Conservation (phyloP, 2,329 filamentous ascomycete genomes). For the Pyricularia grisea region DNA sequence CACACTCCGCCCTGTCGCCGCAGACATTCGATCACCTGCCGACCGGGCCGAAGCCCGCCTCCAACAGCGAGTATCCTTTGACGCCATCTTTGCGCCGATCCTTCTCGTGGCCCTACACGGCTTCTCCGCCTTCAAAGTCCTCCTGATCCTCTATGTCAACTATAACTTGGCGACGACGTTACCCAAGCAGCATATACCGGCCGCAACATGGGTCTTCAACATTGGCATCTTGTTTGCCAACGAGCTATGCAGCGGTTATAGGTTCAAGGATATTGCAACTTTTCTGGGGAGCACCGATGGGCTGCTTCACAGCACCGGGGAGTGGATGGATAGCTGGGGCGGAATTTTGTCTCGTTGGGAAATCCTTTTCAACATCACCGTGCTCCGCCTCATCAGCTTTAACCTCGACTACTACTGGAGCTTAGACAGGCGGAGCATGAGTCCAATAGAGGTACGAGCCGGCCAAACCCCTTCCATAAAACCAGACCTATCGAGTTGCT, state of each 20-base stretch:
- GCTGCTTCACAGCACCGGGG: constrained; percentile 18
- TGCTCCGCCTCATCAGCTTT: constrained; percentile 88
- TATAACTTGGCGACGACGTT: constrained; percentile 67
- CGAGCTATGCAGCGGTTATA: constrained; percentile 73
- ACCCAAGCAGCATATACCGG: constrained; percentile 61
- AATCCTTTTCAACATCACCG: constrained; percentile 94
- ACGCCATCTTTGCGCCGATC: constrained; percentile 69
- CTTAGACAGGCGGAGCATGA: constrained; percentile 51
- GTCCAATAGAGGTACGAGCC: constrained; percentile 67
- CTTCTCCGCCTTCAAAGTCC: constrained; percentile 72
- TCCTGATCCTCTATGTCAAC: constrained; percentile 72
- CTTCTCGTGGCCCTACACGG: constrained; percentile 78
- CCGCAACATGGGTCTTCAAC: constrained; percentile 83
- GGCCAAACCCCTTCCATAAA: constrained; percentile 6
- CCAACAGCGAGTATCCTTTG: constrained; percentile 68
- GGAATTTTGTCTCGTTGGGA: constrained; percentile 90
- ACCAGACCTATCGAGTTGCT: not conserved
- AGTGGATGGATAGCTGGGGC: constrained; percentile 67
- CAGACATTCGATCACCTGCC: constrained; percentile 18
- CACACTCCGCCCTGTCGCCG: constrained; percentile 29
- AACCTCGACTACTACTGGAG: constrained; percentile 98
- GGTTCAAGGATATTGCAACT: constrained; percentile 51
- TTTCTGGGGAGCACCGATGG: constrained; percentile 23
- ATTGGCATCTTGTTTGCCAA: constrained; percentile 81
- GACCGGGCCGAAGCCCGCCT: constrained; percentile 47